These are phyloP conservation scores for Fomitopsis betulina DNA, from an alignment of 1,284 basidiomycete genomes.

Conservation along the genomic window DNA sequence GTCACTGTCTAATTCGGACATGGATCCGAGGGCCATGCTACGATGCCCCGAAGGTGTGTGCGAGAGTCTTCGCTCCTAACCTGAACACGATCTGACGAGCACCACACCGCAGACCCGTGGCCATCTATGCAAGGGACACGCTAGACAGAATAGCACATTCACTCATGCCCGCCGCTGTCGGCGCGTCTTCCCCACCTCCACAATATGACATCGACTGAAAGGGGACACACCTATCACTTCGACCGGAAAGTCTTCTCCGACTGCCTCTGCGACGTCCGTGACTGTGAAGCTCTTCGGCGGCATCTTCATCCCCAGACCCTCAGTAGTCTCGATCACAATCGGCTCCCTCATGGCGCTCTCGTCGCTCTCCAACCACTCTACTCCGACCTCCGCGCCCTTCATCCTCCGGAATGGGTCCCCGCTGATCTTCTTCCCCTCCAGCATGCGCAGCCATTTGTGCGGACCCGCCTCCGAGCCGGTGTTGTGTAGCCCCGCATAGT, in stretches of 20 bases:
- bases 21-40: no score
- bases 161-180: no score
- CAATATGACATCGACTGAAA: background rate
- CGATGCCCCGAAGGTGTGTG: no score
- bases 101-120: no score
- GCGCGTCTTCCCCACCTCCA: no score
- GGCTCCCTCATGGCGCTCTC: slow-evolving; percentile 71
- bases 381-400: slow-evolving; percentile 57
- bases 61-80: no score
- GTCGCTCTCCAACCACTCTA: slow-evolving; percentile 71
- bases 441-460: slow-evolving; percentile 60
- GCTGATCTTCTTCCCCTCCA: slow-evolving; percentile 61
- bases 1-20: no score
- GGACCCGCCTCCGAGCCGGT: slow-evolving; percentile 58
- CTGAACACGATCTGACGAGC: no score
- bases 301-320: slow-evolving; percentile 85
- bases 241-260: slow-evolving; percentile 75
- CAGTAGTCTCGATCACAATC: slow-evolving; percentile 67
- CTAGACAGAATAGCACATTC: no score
- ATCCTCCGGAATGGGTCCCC: slow-evolving; percentile 61
- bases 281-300: slow-evolving; percentile 66
- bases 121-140: no score
- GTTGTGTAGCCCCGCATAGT: slow-evolving; percentile 70
- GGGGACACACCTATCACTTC: slow-evolving; percentile 78
- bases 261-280: slow-evolving; percentile 72